Base-by-base conservation (phyloP, 1,139 yeast species). In the Insectozyma bohioensis region DNA sequence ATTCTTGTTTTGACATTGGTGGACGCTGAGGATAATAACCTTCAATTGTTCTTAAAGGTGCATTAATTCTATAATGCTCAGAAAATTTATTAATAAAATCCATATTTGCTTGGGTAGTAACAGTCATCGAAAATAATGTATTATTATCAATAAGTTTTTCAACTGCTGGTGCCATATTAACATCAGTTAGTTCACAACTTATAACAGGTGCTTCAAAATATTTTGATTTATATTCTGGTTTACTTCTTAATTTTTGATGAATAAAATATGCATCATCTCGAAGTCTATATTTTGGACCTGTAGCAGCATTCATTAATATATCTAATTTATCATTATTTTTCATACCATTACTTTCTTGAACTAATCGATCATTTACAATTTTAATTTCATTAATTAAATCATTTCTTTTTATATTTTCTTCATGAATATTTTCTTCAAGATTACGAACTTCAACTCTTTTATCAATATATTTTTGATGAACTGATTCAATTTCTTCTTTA, bases 171-270 rank as follows among this genome's bases (percentile, higher is more conserved):
- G 81, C 85, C 48, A 70, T 72, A 4, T 49, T 50, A 11, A 56
- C 56, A 40, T 79, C 72, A 2, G 63, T 67, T 1, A 80, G 75
- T 13, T 73, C 67, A 28, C 94, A 67, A 0, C 85, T 69, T 24
- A 87, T 64, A n/a, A 80, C 63, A 0, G 97, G 94, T 2, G 95
- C 94, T 48, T 84, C 95, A 42, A 66, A 75, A 35, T 84, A 78
- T 7, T 52, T 52, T 0, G 59, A 59, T 24, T 58, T 51, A 31
- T 74, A 63, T 11, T 62, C 54, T 1, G 49, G 38, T 14, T 49
- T 41, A n/a, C 46, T 41, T 29, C 75, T 48, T 13, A 69, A 50
- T 16, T 47, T 44, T 12, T 44, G 45, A 37, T 65, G 73, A 0
- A 63, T 63, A 7, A 48, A 47, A 35, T 54, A 59, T 0, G 71